Base-by-base conservation (phyloP, 2,329 filamentous ascomycete species). In the Monosporascus sp. region DNA sequence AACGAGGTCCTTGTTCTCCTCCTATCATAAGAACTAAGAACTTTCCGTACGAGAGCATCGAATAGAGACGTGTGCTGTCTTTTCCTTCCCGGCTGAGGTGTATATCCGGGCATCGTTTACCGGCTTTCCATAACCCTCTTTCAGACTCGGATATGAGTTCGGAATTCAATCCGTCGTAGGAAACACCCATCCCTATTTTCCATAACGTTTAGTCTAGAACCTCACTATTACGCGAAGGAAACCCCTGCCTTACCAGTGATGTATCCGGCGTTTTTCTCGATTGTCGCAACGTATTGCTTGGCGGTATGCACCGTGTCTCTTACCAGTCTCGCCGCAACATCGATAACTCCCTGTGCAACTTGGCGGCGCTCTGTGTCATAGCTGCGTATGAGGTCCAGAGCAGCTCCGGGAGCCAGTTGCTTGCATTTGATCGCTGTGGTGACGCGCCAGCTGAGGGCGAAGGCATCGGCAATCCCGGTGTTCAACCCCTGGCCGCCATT, bases 401-500 rank as follows among this genome's bases (percentile, higher is more conserved):
- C 63, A 2, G 57, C 61, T 3, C 51, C 62, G 1, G 56, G 51
- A 18, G 54, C 51, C 22, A 71, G 56, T 7, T 50, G 49, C 2
- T 63, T 55, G 15, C 64, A 54, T 7, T 60, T 66, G 8, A 68
- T 37, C 1, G 65, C 64, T 6, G 52, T 45, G 6, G 63, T 72
- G 0, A 82, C 60, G 37, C 81, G 80, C 79, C 80, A 84, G 8
- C 73, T 74, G 1, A 84, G 62, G 44, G 77, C 78, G 28, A 81
- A 77, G 0, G 79, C 78, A 60, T 84, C 80, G 6, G 78, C 75
- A 35, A 83, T 73, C 3, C 81, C 80, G 0, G 80, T 83, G 58
- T 84, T 84, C 59, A 84, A 72, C 0, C 81, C 81, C 57, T 83
- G 80, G 0, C 79, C 81, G 0, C 79, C 80, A 8, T 79, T 78